Conservation (phyloP, 2,329 filamentous ascomycete genomes). For the Paraphaeosphaeria sporulosa region DNA sequence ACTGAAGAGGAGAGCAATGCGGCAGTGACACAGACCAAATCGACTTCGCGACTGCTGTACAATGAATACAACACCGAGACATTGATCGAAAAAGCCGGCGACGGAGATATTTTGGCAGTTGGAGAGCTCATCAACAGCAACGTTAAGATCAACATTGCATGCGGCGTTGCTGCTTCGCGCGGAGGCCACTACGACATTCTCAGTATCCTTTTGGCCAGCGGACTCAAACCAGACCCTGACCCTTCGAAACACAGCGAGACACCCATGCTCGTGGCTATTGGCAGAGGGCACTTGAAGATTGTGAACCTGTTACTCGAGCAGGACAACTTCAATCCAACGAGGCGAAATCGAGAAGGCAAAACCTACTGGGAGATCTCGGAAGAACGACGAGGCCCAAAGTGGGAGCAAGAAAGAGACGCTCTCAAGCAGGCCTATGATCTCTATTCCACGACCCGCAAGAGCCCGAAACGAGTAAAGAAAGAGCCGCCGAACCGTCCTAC, state of each 20-base stretch:
- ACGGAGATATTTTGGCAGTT: slow-evolving; percentile 58
- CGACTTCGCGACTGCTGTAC: slow-evolving; percentile 55
- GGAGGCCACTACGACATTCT: slow-evolving; percentile 90
- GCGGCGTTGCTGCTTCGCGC: slow-evolving; percentile 88
- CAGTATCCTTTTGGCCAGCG: slow-evolving; percentile 68
- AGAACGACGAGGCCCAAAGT: slow-evolving; percentile 82
- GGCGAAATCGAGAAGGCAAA: slow-evolving; percentile 73
- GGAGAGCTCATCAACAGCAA: slow-evolving; percentile 57
- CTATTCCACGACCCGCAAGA: slow-evolving; percentile 46
- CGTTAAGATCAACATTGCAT: slow-evolving; percentile 76
- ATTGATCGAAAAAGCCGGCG: slow-evolving; percentile 56
- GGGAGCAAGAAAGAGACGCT: slow-evolving; percentile 85
- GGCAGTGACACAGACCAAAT: slow-evolving; percentile 42
- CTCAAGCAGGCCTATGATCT: slow-evolving; percentile 78
- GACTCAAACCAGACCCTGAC: slow-evolving; percentile 59
- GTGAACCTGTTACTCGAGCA: slow-evolving; percentile 81
- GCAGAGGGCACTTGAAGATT: slow-evolving; percentile 84
- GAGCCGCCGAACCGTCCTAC: slow-evolving; percentile 37
- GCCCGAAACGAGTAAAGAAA: slow-evolving; percentile 44
- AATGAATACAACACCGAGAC: slow-evolving; percentile 60
- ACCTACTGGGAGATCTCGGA: slow-evolving; percentile 89
- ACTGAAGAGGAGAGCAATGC: slow-evolving; percentile 53
- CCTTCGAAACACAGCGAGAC: slow-evolving; percentile 86
- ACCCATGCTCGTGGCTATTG: slow-evolving; percentile 93
- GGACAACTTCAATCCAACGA: slow-evolving; percentile 81